These are phyloP conservation scores for Phyllosticta citrichinensis DNA, from an alignment of 2,329 filamentous ascomycete species.

Conservation along the genomic window DNA sequence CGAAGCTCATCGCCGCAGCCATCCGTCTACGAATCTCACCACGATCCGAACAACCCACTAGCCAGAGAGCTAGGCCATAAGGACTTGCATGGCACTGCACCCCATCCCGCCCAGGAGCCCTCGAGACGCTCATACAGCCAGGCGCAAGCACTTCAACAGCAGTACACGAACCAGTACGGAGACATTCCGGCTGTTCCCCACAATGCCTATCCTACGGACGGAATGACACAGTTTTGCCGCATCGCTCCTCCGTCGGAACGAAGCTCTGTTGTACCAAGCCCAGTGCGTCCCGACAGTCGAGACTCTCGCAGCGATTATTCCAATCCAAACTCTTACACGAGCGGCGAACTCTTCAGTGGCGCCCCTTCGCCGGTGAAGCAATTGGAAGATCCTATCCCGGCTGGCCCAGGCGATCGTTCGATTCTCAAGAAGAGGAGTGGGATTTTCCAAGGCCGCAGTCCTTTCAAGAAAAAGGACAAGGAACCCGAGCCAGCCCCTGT, in stretches of 20 bases:
- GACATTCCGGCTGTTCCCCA: slow-evolving; percentile 66
- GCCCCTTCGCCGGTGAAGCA: slow-evolving; percentile 65
- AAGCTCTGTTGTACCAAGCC: slow-evolving; percentile 53
- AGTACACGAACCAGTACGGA: slow-evolving; percentile 45
- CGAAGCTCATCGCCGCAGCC: slow-evolving; percentile 93
- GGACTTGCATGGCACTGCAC: slow-evolving; percentile 16
- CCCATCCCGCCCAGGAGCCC: slow-evolving; percentile 18
- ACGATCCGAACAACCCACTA: slow-evolving; percentile 69
- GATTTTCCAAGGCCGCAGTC: slow-evolving; percentile 88
- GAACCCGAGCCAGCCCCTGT: slow-evolving; percentile 41
- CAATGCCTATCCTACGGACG: slow-evolving; percentile 87
- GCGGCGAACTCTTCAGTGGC: slow-evolving; percentile 66
- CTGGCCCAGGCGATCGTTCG: slow-evolving; percentile 50
- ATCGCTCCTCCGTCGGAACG: slow-evolving; percentile 60
- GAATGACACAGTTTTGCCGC: slow-evolving; percentile 95
- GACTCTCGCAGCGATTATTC: slow-evolving; percentile 89
- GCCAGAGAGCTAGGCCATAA: slow-evolving; percentile 57
- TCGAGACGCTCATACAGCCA: not conserved
- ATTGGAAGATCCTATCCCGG: slow-evolving; percentile 20
- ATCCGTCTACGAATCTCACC: slow-evolving; percentile 83
- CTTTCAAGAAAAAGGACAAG: slow-evolving; percentile 86
- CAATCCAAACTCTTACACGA: slow-evolving; percentile 79
- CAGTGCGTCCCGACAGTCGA: slow-evolving; percentile 67
- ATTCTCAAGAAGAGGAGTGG: slow-evolving; percentile 64
- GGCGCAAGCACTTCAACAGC: slow-evolving; percentile 25